A percentile compares a stretch with the other conserved stretches of the same genome.
These are phyloP conservation scores for Bromus sterilis DNA, from an alignment of 176 grass and related monocot genomes.

Conservation along the genomic window DNA sequence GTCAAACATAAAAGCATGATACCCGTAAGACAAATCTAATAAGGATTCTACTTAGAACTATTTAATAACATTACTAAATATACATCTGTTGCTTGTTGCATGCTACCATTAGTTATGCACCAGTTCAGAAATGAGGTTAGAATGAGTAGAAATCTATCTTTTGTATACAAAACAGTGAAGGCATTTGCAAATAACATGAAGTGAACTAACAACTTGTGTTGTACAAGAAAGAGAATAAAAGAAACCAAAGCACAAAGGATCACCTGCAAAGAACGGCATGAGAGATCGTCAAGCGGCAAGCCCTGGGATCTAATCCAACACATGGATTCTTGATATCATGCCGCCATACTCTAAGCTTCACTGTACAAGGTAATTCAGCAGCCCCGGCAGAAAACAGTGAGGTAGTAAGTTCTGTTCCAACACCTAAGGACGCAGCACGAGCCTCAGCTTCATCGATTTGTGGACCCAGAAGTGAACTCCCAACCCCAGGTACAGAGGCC, in stretches of 20 bases:
- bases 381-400: conserved; percentile 54
- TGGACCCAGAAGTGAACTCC: conserved; percentile 32
- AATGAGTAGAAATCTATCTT: not conserved
- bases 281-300: conserved; percentile 71
- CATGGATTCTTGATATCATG: conserved; percentile 67
- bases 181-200: not conserved
- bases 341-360: conserved; percentile 96
- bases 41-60: conserved; percentile 6
- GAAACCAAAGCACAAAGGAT: conserved; percentile 8
- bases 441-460: conserved; percentile 64
- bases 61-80: not conserved
- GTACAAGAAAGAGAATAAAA: conserved; percentile 3
- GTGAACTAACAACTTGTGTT: not conserved
- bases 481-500: conserved; percentile 40
- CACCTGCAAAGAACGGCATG: conserved; percentile 99
- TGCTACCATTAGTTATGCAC: not conserved
- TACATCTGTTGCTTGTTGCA: not conserved
- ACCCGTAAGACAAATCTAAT: not conserved
- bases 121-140: not conserved
- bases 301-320: conserved; percentile 32
- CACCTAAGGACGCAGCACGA: conserved; percentile 47
- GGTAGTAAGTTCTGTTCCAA: conserved; percentile 60
- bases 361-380: conserved; percentile 94
- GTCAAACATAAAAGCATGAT: conserved; percentile 6
- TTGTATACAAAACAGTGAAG: not conserved